phyloP scores from a whole-genome alignment of 768 basidiomycete species.

The Tylopilus balloui region DNA sequence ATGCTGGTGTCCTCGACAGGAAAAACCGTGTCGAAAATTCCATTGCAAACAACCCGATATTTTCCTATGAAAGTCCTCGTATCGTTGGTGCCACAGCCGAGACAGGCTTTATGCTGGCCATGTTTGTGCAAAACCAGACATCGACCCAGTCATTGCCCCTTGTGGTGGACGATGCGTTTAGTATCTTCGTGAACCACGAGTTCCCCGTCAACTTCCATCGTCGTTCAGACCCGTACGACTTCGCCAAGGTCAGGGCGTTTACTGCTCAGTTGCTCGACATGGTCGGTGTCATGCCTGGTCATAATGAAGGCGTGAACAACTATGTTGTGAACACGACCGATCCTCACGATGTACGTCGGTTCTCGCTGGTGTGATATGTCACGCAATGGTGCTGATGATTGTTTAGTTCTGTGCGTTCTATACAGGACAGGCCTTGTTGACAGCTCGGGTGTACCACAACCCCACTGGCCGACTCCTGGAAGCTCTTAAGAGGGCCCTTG shows the following conservation, averaged over 20 bases:
- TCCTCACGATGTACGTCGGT: constrained; percentile 6
- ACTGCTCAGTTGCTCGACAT: not conserved
- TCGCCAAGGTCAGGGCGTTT: not conserved
- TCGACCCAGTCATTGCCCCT: constrained; percentile 7
- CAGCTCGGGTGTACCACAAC: constrained; percentile 14
- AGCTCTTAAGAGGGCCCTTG: not conserved
- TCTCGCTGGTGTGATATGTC: not conserved
- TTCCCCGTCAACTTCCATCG: constrained; percentile 16
- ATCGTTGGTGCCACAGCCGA: constrained; percentile 14
- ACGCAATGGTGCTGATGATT: not conserved
- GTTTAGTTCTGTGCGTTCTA: constrained; percentile 13
- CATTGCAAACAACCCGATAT: constrained; percentile 20
- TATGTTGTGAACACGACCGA: constrained; percentile 12
- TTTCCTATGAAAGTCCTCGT: constrained; percentile 15
- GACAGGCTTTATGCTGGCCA: constrained; percentile 13
- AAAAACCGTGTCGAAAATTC: constrained; percentile 19
- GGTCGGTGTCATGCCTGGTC: constrained; percentile 12
- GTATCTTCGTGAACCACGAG: constrained; percentile 13
- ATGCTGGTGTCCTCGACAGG: constrained; percentile 18
- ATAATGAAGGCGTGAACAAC: constrained; percentile 13
- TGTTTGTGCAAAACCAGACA: not conserved
- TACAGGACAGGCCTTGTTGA: constrained; percentile 14
- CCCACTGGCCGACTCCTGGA: constrained; percentile 4
- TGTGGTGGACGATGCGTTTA: constrained; percentile 11
- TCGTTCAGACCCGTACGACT: constrained; percentile 13